A percentile compares a stretch with the other conserved stretches of the same genome.
Conservation (phyloP, 164 flowering plant species). For the Chimonanthus praecox region DNA sequence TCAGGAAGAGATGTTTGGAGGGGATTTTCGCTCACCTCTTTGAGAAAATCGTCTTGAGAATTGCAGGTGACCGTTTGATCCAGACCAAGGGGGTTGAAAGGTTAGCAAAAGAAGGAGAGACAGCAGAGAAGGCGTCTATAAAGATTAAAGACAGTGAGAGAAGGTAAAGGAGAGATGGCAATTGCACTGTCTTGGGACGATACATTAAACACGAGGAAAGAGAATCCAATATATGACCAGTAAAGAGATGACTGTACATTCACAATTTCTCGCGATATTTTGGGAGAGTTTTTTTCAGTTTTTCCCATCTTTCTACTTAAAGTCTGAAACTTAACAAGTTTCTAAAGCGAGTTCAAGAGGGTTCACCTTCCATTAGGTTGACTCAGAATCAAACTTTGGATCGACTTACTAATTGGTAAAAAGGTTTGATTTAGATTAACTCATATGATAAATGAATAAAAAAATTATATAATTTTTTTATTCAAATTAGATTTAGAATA, state of each 20-base stretch:
- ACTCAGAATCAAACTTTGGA: too few relatives aligned
- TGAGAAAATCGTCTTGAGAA: neutral
- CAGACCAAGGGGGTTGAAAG: conserved; percentile 1
- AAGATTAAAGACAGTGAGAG: neutral
- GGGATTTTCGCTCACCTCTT: neutral
- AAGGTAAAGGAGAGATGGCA: neutral
- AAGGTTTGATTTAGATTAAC: too few relatives aligned
- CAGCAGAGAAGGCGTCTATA: neutral
- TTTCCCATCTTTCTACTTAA: too few relatives aligned
- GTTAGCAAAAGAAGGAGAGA: neutral
- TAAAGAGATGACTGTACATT: neutral
- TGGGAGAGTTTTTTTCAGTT: neutral
- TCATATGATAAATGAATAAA: too few relatives aligned
- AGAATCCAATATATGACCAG: neutral
- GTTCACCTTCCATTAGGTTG: too few relatives aligned
- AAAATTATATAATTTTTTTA: too few relatives aligned
- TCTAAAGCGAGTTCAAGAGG: too few relatives aligned
- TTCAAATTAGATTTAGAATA: too few relatives aligned
- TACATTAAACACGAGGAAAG: neutral
- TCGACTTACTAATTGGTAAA: too few relatives aligned
- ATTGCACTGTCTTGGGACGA: neutral
- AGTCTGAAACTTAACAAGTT: too few relatives aligned
- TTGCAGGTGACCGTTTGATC: neutral
- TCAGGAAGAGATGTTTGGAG: neutral
- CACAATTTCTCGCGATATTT: neutral